Conservation (phyloP, 257 asterid species). For the Fraxinus anomala region DNA sequence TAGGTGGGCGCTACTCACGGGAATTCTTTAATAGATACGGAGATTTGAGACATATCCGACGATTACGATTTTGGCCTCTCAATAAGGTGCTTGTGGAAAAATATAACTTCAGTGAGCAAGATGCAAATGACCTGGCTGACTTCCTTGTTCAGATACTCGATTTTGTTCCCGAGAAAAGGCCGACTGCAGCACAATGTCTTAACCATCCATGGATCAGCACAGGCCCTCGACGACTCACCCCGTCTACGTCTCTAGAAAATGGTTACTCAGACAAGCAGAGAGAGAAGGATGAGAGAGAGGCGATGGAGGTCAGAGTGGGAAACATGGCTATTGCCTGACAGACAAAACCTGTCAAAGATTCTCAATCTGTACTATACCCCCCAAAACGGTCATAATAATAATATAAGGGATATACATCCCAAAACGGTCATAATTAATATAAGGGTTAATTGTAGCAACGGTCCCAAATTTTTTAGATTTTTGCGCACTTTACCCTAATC, state of each 20-base stretch:
- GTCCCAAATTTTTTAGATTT: too few relatives aligned
- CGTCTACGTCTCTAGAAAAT: slow-evolving; percentile 51
- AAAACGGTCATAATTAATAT: too few relatives aligned
- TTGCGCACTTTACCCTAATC: too few relatives aligned
- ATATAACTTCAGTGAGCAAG: slow-evolving; percentile 53
- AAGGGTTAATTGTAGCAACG: too few relatives aligned
- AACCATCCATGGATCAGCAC: slow-evolving; percentile 73
- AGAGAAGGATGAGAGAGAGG: slow-evolving; percentile 80
- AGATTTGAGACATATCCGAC: slow-evolving; percentile 82
- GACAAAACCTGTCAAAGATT: slow-evolving; percentile 44
- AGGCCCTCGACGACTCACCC: slow-evolving; percentile 43
- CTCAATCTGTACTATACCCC: slow-evolving; percentile 38
- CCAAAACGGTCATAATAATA: slow-evolving; percentile 32
- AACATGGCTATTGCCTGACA: slow-evolving; percentile 58
- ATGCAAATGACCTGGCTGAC: slow-evolving; percentile 51
- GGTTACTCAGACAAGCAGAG: slow-evolving; percentile 40
- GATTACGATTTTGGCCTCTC: slow-evolving; percentile 84
- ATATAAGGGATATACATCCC: neutral
- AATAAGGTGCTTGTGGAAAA: slow-evolving; percentile 75
- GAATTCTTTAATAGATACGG: slow-evolving; percentile 90
- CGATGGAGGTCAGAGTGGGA: slow-evolving; percentile 84
- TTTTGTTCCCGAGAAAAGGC: slow-evolving; percentile 62
- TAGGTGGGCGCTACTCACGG: slow-evolving; percentile 92
- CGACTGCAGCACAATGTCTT: slow-evolving; percentile 89
- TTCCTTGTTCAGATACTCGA: slow-evolving; percentile 57